These are phyloP conservation scores for Picea glauca DNA, from an alignment of 75 land plant genomes.

Conservation along the genomic window DNA sequence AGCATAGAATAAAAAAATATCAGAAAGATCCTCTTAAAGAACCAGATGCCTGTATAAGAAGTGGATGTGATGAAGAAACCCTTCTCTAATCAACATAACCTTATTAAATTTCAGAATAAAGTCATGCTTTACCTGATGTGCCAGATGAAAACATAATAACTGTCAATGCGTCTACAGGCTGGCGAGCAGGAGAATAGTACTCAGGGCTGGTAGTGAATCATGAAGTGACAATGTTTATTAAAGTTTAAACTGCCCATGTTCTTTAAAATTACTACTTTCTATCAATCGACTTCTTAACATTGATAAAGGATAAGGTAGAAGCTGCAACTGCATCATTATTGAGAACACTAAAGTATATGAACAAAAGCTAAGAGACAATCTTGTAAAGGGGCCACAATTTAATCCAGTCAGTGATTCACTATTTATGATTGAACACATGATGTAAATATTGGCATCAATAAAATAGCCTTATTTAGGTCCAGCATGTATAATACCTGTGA, in stretches of 20 bases:
- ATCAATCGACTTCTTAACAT: not conserved
- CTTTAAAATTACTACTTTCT: not conserved
- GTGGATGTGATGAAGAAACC: not conserved
- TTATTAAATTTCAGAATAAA: not conserved
- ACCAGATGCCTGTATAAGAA: not conserved
- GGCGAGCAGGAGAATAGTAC: conserved; percentile 53
- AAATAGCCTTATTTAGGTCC: not conserved
- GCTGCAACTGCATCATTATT: not conserved
- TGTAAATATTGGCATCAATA: not conserved
- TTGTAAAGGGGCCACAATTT: not conserved
- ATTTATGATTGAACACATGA: not conserved
- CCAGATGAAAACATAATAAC: conserved; percentile 95
- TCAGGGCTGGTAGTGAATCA: conserved; percentile 43
- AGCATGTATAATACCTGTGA: conserved; percentile 45
- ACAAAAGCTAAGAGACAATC: not conserved
- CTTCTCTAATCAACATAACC: conserved; percentile 11
- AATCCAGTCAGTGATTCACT: not conserved
- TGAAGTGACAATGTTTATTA: not conserved
- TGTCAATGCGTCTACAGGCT: conserved; percentile 47
- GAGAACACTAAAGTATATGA: not conserved
- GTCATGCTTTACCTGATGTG: conserved; percentile 63
- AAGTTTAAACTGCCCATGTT: not conserved
- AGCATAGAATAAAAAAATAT: not conserved
- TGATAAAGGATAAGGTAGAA: not conserved
- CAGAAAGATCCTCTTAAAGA: not conserved